phyloP scores from a whole-genome alignment of 2,329 filamentous ascomycete genomes.

The Ciborinia camelliae region DNA sequence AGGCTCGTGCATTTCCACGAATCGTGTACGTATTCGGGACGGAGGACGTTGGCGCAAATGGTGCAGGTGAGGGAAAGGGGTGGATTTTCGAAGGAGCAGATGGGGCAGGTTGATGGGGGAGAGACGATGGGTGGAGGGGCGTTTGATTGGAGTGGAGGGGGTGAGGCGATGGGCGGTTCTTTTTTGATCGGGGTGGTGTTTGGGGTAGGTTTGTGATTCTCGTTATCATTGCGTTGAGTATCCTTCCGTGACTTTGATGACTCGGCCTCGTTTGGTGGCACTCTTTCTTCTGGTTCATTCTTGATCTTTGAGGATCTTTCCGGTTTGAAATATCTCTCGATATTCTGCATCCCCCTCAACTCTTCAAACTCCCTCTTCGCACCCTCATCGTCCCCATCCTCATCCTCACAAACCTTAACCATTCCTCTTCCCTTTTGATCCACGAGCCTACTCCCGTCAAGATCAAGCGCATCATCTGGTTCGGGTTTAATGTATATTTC shows the following conservation, averaged over 20 bases:
- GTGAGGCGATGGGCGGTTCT: not conserved
- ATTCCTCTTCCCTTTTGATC: constrained; percentile 65
- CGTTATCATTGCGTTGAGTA: not conserved
- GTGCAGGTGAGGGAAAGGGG: constrained; percentile 55
- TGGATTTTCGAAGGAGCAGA: constrained; percentile 58
- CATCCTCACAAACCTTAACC: constrained; percentile 72
- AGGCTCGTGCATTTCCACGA: constrained; percentile 62
- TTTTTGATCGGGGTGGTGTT: not conserved
- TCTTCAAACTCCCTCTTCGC: constrained; percentile 64
- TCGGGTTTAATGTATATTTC: constrained; percentile 43
- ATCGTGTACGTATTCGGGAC: constrained; percentile 48
- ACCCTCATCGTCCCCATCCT: constrained; percentile 54
- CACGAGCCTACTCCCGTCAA: constrained; percentile 60
- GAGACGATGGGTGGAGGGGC: not conserved
- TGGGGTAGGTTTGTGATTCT: not conserved
- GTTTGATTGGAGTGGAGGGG: not conserved
- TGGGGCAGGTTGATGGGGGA: not conserved
- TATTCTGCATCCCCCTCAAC: constrained; percentile 49
- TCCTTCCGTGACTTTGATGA: not conserved
- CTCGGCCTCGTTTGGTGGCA: not conserved
- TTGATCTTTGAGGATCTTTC: not conserved
- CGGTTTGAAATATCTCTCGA: constrained; percentile 31
- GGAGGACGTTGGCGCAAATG: constrained; percentile 69
- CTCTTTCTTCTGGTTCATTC: not conserved
- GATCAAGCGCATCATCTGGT: constrained; percentile 56